Evolutionary conservation across 192 early-diverging fungal genomes (phyloP), one percentile per base, ranked within the genome.

Genomic region (Coemansia sp.): DNA sequence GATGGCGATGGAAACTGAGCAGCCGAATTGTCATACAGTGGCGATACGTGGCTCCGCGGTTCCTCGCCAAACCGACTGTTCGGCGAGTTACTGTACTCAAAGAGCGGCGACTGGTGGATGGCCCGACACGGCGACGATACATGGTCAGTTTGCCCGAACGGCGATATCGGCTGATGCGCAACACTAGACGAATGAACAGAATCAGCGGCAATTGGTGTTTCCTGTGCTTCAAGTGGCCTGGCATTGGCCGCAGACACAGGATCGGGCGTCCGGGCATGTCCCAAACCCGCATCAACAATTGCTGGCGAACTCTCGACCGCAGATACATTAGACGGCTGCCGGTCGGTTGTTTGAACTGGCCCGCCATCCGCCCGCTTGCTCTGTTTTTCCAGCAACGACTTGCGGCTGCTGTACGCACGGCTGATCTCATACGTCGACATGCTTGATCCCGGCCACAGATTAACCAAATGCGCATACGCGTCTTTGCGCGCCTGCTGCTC

Each of bases 361-460:
- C 25, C 52, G 28, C 37, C 9, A 8, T 76, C 78, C 2, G 59
- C 20, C 57, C 65, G 75, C 38, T 72, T 71, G 59, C 34, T 69
- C 37, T 82, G 79, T 58, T 64, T 82, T 31, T 82, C 79, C 1
- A 82, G 59, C 20, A 82, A 57, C 34, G 70, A 64, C 62, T 82
- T 82, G 40, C 79, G 79, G 50, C 79, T 82, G 31, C 79, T 82
- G 55, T 82, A 82, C 0, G 79, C 79, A 7, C 79, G 62, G 68
- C 79, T 82, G 40, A 82, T 73, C 64, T 82, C 79, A 28, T 82
- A 82, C 0, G 79, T 82, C 5, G 74, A 69, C 73, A 82, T 82
- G 60, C 71, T 73, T 3, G 69, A 68, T 4, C 64, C 64, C 2
- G 79, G 79, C 79, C 79, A 82, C 44, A 82, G 54, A 10, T 64